Evolutionary conservation across 164 flowering plant species (phyloP).

Genomic region (Echeveria elegans): DNA sequence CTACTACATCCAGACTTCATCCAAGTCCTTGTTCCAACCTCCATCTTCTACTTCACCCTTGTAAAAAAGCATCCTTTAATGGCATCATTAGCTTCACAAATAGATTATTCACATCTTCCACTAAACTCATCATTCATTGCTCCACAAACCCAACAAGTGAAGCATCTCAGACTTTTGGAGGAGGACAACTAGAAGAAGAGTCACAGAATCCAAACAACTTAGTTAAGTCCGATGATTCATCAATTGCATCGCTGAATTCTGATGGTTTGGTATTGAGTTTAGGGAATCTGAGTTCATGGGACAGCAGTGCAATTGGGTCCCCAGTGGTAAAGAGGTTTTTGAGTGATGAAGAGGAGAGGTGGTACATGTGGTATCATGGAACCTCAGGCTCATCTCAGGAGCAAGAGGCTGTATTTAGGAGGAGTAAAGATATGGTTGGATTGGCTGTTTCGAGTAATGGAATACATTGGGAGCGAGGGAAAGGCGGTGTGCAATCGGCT

Average conservation of each 20-base stretch:
- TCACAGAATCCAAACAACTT: too few species aligned
- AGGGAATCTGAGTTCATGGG: constrained; percentile 55
- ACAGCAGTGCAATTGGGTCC: constrained; percentile 52
- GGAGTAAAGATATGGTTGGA: constrained; percentile 41
- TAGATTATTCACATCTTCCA: too few species aligned
- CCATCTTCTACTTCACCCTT: too few species aligned
- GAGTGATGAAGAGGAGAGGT: constrained; percentile 80
- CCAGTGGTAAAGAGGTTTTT: constrained; percentile 79
- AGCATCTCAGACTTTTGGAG: too few species aligned
- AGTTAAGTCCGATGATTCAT: too few species aligned
- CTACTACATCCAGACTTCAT: too few species aligned
- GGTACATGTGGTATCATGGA: constrained; percentile 95
- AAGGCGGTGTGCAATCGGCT: constrained; percentile 30
- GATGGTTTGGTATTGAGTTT: constrained; percentile 59
- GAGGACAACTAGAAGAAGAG: too few species aligned
- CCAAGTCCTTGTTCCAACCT: too few species aligned
- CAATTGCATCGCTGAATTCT: not conserved
- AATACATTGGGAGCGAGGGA: constrained; percentile 70
- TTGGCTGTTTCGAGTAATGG: constrained; percentile 83
- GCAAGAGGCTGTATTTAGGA: not conserved
- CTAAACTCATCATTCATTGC: too few species aligned
- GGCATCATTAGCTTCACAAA: too few species aligned
- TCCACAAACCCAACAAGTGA: too few species aligned
- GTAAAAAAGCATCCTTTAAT: too few species aligned
- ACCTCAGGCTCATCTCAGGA: constrained; percentile 14